These are phyloP conservation scores for Diophrys appendiculata DNA, from an alignment of 73 alveolate species.

Conservation along the genomic window DNA sequence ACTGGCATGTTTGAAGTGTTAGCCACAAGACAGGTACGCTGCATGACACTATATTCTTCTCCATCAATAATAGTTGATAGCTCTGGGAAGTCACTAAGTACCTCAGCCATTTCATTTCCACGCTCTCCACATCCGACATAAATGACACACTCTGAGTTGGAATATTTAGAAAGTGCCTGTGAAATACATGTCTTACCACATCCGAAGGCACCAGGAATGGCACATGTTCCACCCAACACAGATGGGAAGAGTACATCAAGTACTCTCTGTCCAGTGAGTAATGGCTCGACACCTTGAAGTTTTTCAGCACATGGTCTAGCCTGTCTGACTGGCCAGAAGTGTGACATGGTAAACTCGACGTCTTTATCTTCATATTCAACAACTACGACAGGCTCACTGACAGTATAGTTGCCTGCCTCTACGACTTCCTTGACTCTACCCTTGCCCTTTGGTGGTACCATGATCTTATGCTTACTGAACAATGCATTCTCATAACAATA, in stretches of 20 bases:
- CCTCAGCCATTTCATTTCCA: constrained; percentile 99
- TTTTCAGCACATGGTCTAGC: constrained; percentile 88
- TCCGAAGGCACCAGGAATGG: constrained; percentile 99
- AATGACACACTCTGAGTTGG: constrained; percentile 93
- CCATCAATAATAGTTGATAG: constrained; percentile 84
- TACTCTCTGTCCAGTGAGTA: constrained; percentile 93
- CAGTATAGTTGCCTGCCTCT: constrained; percentile 79
- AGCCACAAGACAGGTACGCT: constrained; percentile 97
- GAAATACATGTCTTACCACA: constrained; percentile 98
- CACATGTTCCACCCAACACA: constrained; percentile 97
- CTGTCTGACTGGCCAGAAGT: constrained; percentile 91
- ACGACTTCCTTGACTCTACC: constrained; percentile 80
- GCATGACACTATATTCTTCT: constrained; percentile 91
- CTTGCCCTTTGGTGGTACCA: constrained; percentile 93
- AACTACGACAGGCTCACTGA: constrained; percentile 83
- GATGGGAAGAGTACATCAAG: constrained; percentile 97
- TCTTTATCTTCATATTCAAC: constrained; percentile 85
- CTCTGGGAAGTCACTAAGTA: constrained; percentile 96
- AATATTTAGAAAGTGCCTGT: constrained; percentile 95
- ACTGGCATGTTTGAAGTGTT: constrained; percentile 99
- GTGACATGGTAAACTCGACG: constrained; percentile 81
- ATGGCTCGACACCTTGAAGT: constrained; percentile 85
- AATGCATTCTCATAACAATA: constrained; percentile 90
- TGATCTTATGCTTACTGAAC: constrained; percentile 85
- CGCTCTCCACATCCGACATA: constrained; percentile 99